Conservation (phyloP, 768 basidiomycete genomes). For the Suillus ampliporus region DNA sequence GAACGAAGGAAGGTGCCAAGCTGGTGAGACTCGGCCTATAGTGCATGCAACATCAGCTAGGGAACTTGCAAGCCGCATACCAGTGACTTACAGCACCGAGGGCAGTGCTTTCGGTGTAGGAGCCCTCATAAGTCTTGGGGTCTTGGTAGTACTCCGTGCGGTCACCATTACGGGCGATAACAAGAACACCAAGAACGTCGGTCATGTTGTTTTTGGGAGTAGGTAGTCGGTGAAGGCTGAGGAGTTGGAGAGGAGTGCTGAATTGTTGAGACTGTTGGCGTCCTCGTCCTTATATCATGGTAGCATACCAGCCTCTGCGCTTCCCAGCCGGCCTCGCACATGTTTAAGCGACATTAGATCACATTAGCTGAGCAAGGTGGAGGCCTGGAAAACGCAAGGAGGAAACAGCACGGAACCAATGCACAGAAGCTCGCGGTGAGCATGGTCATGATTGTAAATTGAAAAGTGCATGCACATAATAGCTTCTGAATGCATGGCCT, state of each 20-base stretch:
- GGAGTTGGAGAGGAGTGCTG: slow-evolving; percentile 20
- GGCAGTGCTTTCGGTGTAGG: slow-evolving; percentile 72
- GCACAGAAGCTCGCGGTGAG: slow-evolving; percentile 8
- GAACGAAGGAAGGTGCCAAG: slow-evolving; percentile 68
- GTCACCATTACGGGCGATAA: slow-evolving; percentile 83
- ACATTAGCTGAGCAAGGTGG: slow-evolving; percentile 6
- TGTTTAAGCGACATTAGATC: slow-evolving; percentile 9
- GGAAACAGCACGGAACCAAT: slow-evolving; percentile 9
- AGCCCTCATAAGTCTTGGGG: slow-evolving; percentile 66
- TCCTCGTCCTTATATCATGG: slow-evolving; percentile 9
- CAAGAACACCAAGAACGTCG: slow-evolving; percentile 76
- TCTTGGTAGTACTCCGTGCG: slow-evolving; percentile 73
- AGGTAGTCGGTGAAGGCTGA: slow-evolving; percentile 4
- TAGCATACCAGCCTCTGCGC: background rate
- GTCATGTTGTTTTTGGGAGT: slow-evolving; percentile 28
- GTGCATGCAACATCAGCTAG: slow-evolving; percentile 9
- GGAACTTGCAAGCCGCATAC: background rate
- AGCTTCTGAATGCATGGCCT: background rate
- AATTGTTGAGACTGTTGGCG: background rate
- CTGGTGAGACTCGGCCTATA: slow-evolving; percentile 67
- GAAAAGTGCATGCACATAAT: background rate
- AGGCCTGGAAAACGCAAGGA: slow-evolving; percentile 10
- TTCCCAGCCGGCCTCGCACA: background rate
- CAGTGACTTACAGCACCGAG: slow-evolving; percentile 65
- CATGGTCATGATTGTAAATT: slow-evolving; percentile 2